These are phyloP conservation scores for Pseudozyma flocculosa DNA, from an alignment of 1,284 basidiomycete genomes.

Conservation along the genomic window DNA sequence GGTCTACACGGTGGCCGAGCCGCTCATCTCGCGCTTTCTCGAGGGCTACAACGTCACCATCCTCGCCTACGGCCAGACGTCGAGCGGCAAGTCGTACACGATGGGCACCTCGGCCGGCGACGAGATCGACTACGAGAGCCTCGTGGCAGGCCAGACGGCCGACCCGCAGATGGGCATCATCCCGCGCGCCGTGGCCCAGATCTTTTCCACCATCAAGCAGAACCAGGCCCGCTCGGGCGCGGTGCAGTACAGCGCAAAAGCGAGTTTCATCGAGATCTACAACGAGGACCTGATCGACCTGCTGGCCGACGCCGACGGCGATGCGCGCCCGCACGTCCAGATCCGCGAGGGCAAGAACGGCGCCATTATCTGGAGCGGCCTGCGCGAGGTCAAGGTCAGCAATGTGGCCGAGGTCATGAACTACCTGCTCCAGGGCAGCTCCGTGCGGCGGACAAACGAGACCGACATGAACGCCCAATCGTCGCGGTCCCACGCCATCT, in stretches of 20 bases:
- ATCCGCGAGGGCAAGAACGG: conserved; percentile 96
- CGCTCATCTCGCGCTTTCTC: conserved; percentile 84
- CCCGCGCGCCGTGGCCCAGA: conserved; percentile 86
- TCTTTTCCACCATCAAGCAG: conserved; percentile 71
- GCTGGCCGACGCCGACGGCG: conserved; percentile 47
- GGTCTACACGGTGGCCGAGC: conserved; percentile 80
- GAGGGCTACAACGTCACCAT: conserved; percentile 98
- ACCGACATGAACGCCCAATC: conserved; percentile 99
- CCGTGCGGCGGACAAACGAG: conserved; percentile 88
- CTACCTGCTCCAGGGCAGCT: conserved; percentile 76
- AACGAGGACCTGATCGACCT: conserved; percentile 69
- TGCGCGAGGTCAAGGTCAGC: conserved; percentile 84
- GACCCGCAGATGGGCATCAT: conserved; percentile 71
- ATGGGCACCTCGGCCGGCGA: conserved; percentile 66
- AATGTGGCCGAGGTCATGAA: conserved; percentile 86
- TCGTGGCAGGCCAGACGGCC: conserved; percentile 36
- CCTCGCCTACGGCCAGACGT: conserved; percentile 95
- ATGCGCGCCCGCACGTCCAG: conserved; percentile 74
- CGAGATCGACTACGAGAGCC: conserved; percentile 39
- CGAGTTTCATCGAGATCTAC: conserved; percentile 79
- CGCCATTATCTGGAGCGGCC: conserved; percentile 92
- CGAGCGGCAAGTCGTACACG: conserved; percentile 93
- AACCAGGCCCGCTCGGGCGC: conserved; percentile 63
- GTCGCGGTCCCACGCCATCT: conserved; percentile 96
- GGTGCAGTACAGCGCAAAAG: conserved; percentile 46